Evolutionary conservation across 1,284 basidiomycete genomes (phyloP).

Genomic region (Xerocomus amazonicus): DNA sequence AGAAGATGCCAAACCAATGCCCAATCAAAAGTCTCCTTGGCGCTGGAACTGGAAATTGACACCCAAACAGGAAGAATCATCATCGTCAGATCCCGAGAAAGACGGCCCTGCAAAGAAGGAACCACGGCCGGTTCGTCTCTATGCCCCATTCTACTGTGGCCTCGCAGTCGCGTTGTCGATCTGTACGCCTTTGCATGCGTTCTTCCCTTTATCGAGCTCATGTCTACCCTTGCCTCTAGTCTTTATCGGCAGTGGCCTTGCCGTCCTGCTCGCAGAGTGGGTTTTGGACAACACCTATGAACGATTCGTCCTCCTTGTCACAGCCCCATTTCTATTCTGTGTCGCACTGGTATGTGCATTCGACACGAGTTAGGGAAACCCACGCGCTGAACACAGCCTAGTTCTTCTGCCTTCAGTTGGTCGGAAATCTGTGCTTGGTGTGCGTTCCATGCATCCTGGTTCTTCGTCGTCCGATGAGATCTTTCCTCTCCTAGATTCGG

Average conservation of each 20-base stretch:
- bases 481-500: conserved; percentile 46
- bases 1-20: conserved; percentile 2
- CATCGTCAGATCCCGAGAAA: conserved; percentile 43
- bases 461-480: not conserved
- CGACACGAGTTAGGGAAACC: not conserved
- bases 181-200: conserved; percentile 46
- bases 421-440: conserved; percentile 54
- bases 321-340: conserved; percentile 68
- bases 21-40: conserved; percentile 21
- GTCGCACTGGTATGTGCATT: conserved; percentile 58
- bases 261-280: conserved; percentile 59
- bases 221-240: conserved; percentile 37
- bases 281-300: conserved; percentile 61
- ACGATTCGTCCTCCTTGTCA: conserved; percentile 65
- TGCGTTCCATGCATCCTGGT: conserved; percentile 4
- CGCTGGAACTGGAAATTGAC: conserved; percentile 31
- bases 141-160: conserved; percentile 77
- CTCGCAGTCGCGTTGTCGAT: conserved; percentile 58
- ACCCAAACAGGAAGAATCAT: conserved; percentile 27
- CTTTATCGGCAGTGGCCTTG: conserved; percentile 57
- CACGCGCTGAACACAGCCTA: conserved; percentile 23
- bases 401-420: conserved; percentile 63
- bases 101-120: conserved; percentile 35
- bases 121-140: conserved; percentile 61
- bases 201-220: conserved; percentile 20